phyloP scores from a whole-genome alignment of 2,329 filamentous ascomycete genomes.

The Colletotrichum magnum region DNA sequence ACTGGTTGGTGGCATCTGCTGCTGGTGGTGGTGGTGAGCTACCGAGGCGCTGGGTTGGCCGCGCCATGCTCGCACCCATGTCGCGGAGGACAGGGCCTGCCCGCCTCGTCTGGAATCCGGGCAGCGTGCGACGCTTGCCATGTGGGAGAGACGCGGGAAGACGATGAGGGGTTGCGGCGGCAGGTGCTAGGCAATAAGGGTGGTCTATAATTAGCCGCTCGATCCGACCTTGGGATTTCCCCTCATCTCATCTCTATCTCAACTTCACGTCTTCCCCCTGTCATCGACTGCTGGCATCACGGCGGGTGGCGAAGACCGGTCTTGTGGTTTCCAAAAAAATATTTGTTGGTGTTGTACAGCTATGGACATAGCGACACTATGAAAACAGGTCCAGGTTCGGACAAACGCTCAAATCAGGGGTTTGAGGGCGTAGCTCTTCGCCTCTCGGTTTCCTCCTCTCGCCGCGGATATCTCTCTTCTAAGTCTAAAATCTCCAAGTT shows the following conservation, averaged over 20 bases:
- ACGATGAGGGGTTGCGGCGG: slow-evolving; percentile 27
- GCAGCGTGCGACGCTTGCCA: slow-evolving; percentile 33
- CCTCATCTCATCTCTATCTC: slow-evolving; percentile 32
- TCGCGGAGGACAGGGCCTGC: slow-evolving; percentile 6
- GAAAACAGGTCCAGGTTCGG: slow-evolving; percentile 31
- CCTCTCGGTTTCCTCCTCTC: slow-evolving; percentile 17
- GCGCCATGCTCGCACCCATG: slow-evolving; percentile 3
- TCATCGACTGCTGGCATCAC: background rate
- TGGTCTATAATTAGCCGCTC: slow-evolving; percentile 20
- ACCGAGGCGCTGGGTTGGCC: slow-evolving; percentile 14
- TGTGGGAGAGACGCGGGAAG: slow-evolving; percentile 21
- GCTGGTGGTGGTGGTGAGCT: slow-evolving; percentile 15
- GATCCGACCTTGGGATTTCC: slow-evolving; percentile 11
- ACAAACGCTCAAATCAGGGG: slow-evolving; percentile 15
- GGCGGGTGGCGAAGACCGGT: background rate
- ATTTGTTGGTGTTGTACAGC: slow-evolving; percentile 34
- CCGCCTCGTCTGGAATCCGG: background rate
- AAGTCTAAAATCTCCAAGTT: slow-evolving; percentile 28
- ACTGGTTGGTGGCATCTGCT: background rate
- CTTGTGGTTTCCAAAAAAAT: slow-evolving; percentile 9
- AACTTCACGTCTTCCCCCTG: slow-evolving; percentile 6
- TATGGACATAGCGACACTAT: slow-evolving; percentile 25
- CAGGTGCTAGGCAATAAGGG: background rate
- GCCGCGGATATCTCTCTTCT: slow-evolving; percentile 36
- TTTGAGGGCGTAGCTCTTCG: background rate